Base-by-base conservation (phyloP, 805 yeast genomes). In the Candida maris region DNA sequence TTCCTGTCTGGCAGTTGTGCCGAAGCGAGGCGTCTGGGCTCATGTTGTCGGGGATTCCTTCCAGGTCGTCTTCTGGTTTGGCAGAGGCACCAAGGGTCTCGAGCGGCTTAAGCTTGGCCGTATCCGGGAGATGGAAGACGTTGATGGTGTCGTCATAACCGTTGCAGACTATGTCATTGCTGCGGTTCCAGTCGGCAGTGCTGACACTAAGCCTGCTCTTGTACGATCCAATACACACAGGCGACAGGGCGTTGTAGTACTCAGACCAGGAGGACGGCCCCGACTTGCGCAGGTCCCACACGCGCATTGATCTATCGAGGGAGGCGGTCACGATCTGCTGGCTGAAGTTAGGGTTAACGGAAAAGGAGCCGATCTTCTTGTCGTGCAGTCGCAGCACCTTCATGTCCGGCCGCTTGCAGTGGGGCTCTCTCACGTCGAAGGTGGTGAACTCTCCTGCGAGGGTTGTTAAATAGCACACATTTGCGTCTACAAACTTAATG, bases 1-100 rank as follows among this genome's bases (percentile, higher is more conserved):
- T 70, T 0, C 98, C 98, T 0, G 96, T 84, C 59, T 91, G 96
- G 63, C 98, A 93, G 53, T 93, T 93, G 56, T 93, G 98, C 38
- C 75, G 75, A 33, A 91, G 68, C 7, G 77, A 75, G 19, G 75
- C 70, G 19, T 70, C 54, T 0, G 96, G 95, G n/a, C 51, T 56
- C 22, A 87, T 48, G 35, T 71, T 73, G 6, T 51, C 54, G 1
- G 71, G 64, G 4, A 59, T 46, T 1, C 41, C 44, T 50, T 49
- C 28, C 16, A 51, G 54, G 3, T 38, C 48, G 13, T 45, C 52
- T 17, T 47, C 45, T 12, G 45, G 51, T 12, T 44, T 35, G 7
- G 34, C 30, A 3, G 35, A 20, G 2, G 59, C 49, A 21, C 42
- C 36, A 5, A 44, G 40, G n/a, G 42, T 27, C 6, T 43, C 40